Percentiles rank a stretch among this genome's conserved stretches.
Conservation (phyloP, 148 eudicot genomes). For the Nepenthes mirabilis region DNA sequence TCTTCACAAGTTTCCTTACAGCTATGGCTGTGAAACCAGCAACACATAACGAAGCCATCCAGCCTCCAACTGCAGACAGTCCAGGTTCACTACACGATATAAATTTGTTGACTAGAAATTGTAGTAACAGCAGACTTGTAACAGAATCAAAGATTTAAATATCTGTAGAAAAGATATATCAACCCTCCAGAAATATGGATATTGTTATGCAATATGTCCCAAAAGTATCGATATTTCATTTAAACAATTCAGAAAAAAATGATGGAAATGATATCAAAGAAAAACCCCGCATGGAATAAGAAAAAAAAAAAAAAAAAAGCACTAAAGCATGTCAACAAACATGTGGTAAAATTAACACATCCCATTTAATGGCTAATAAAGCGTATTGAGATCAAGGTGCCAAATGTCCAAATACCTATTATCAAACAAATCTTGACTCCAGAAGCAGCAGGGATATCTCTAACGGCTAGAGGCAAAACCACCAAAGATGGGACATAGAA, state of each 20-base stretch:
- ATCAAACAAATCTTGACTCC: constrained; percentile 74
- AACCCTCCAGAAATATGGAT: no score
- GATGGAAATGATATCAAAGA: no score
- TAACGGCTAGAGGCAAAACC: constrained; percentile 79
- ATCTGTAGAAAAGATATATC: no score
- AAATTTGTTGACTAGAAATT: no score
- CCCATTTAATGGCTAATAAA: not conserved
- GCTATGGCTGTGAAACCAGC: constrained; percentile 90
- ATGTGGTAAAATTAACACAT: not conserved
- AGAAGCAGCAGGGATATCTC: constrained; percentile 89
- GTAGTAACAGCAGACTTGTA: no score
- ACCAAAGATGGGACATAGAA: constrained; percentile 95
- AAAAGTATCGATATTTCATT: no score
- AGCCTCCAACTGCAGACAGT: constrained; percentile 72
- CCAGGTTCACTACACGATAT: no score
- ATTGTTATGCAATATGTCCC: no score
- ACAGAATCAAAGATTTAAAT: no score
- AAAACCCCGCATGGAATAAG: no score
- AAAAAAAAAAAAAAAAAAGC: no score
- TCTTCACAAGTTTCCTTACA: constrained; percentile 76
- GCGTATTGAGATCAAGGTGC: not conserved
- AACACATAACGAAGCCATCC: constrained; percentile 87
- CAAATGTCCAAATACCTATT: constrained; percentile 35
- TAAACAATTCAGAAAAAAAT: no score
- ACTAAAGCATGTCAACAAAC: not conserved